Evolutionary conservation across 2,329 filamentous ascomycete species (phyloP).

Genomic region (Sporothrix globosa): DNA sequence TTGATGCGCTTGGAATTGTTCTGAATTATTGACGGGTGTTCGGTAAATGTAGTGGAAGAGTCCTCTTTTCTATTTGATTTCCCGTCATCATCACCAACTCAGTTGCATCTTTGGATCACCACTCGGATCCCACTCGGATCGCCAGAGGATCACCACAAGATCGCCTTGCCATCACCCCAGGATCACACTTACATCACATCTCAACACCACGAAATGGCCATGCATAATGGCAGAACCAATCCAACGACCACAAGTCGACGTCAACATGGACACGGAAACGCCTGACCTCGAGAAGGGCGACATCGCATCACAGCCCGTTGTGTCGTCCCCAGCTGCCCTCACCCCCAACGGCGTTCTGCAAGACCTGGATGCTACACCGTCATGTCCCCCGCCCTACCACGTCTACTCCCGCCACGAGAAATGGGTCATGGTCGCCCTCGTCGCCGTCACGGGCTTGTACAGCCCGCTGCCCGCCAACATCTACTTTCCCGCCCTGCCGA

Average conservation of each 20-base stretch:
- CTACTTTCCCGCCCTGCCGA: conserved; percentile 44
- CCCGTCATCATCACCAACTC: too few species aligned
- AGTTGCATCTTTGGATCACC: too few species aligned
- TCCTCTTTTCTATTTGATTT: background rate
- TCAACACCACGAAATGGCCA: background rate
- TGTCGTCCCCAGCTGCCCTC: too few species aligned
- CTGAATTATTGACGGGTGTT: too few species aligned
- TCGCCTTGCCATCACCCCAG: too few species aligned
- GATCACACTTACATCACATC: background rate
- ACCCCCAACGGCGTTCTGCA: background rate
- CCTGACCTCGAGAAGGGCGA: background rate
- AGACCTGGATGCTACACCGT: background rate
- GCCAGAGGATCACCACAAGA: too few species aligned
- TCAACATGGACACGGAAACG: background rate
- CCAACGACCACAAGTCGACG: background rate
- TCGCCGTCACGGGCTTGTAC: conserved; percentile 40
- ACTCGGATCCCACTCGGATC: too few species aligned
- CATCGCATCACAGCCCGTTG: background rate
- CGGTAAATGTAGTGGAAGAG: too few species aligned
- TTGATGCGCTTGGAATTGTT: too few species aligned
- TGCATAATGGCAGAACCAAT: conserved; percentile 1
- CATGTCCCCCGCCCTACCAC: conserved; percentile 35
- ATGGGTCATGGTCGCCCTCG: conserved; percentile 40
- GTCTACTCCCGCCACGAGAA: conserved; percentile 40
- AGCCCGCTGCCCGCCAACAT: conserved; percentile 45